These are phyloP conservation scores for Flammula alnicola DNA, from an alignment of 1,284 basidiomycete genomes.

Conservation along the genomic window DNA sequence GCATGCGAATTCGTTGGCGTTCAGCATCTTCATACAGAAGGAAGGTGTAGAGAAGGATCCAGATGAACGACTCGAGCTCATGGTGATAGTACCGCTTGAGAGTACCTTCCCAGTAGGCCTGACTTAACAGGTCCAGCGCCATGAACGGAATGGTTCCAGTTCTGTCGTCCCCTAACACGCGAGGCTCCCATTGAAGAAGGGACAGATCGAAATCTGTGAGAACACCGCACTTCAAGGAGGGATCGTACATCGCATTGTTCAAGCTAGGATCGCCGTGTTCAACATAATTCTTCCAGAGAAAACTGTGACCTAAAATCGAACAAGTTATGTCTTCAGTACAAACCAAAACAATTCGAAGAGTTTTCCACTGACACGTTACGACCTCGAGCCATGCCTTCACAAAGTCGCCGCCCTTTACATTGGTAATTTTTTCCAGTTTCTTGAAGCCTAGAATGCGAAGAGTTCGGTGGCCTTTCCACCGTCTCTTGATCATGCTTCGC, in stretches of 20 bases:
- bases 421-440: slow-evolving; percentile 6
- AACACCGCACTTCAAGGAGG: slow-evolving; percentile 21
- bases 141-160: slow-evolving; percentile 35
- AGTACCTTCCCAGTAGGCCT: slow-evolving; percentile 1
- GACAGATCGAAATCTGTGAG: slow-evolving; percentile 39
- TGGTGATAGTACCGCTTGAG: slow-evolving; percentile 7
- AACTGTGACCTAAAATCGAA: slow-evolving; percentile 29
- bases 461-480: background rate
- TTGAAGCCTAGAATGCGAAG: background rate
- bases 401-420: background rate
- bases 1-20: no score
- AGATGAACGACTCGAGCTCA: slow-evolving; percentile 13
- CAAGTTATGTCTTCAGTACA: background rate
- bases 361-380: slow-evolving; percentile 5
- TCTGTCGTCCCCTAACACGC: slow-evolving; percentile 8
- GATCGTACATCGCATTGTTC: slow-evolving; percentile 35
- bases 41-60: slow-evolving; percentile 26
- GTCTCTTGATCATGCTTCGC: background rate
- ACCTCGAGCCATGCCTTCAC: slow-evolving; percentile 10
- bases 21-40: background rate
- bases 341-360: background rate
- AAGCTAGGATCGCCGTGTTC: slow-evolving; percentile 36
- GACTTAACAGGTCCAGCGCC: slow-evolving; percentile 5
- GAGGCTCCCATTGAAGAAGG: slow-evolving; percentile 4
- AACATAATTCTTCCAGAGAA: slow-evolving; percentile 33